These are phyloP conservation scores for Aspergillus tubingensis DNA, from an alignment of 2,329 filamentous ascomycete species.

Conservation along the genomic window DNA sequence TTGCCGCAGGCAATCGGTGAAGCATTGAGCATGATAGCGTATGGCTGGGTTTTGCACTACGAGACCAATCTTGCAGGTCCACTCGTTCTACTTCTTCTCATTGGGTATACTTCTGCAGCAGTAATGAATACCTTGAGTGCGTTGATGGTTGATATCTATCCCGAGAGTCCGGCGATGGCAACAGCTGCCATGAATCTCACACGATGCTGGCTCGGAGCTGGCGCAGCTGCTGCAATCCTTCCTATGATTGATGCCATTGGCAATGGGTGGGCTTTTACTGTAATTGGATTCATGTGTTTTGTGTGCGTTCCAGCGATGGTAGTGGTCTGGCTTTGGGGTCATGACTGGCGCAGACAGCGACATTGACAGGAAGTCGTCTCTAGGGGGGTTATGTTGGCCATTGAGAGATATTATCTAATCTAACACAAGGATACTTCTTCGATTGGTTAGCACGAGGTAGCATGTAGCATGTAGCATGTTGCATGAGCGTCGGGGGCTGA, in stretches of 20 bases:
- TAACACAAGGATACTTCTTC: neutral
- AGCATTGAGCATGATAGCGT: conserved; percentile 30
- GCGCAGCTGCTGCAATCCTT: conserved; percentile 39
- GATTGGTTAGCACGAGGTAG: too few relatives aligned
- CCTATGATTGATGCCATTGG: conserved; percentile 44
- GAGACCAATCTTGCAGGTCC: conserved; percentile 35
- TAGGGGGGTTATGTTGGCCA: neutral
- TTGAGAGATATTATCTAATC: neutral
- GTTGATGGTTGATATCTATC: conserved; percentile 48
- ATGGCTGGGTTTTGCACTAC: conserved; percentile 39
- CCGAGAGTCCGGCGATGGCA: conserved; percentile 37
- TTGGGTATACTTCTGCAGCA: conserved; percentile 37
- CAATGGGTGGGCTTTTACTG: conserved; percentile 46
- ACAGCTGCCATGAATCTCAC: conserved; percentile 46
- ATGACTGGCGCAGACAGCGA: neutral
- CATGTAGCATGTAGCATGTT: too few relatives aligned
- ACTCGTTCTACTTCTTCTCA: conserved; percentile 37
- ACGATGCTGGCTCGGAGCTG: conserved; percentile 44
- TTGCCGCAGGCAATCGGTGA: conserved; percentile 36
- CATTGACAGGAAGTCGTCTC: neutral
- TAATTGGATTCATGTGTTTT: conserved; percentile 34
- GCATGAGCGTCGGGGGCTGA: too few relatives aligned
- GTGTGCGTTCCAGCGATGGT: neutral
- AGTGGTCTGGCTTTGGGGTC: neutral
- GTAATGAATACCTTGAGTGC: conserved; percentile 45